phyloP scores from a whole-genome alignment of 371 early-diverging fungal genomes.

The Saksenaea vasiformis region DNA sequence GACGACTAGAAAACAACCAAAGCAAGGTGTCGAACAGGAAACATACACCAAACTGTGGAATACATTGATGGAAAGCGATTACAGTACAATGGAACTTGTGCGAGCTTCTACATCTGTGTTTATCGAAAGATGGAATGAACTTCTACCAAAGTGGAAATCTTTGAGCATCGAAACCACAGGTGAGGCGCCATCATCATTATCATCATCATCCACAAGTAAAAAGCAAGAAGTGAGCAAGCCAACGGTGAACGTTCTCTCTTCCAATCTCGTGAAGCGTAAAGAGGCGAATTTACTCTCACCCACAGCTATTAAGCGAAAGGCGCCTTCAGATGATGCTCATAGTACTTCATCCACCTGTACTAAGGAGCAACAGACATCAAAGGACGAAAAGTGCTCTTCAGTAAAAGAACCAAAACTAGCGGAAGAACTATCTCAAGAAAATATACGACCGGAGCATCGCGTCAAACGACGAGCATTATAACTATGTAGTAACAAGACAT shows the following conservation, averaged over 20 bases:
- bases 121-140: background rate
- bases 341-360: background rate
- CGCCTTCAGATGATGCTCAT: background rate
- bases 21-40: background rate
- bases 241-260: background rate
- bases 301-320: background rate
- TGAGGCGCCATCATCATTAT: background rate
- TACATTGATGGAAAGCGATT: background rate
- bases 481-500: background rate
- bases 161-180: background rate
- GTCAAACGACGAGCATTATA: constrained; percentile 2
- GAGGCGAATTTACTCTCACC: background rate
- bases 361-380: background rate
- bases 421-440: background rate
- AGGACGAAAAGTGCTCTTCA: background rate
- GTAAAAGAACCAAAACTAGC: background rate
- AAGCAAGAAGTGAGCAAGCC: background rate
- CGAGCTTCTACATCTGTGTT: background rate
- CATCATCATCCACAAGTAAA: background rate
- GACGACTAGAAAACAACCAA: background rate
- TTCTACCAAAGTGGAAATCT: background rate
- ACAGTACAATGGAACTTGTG: background rate
- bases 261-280: background rate
- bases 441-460: background rate
- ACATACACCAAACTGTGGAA: background rate